Evolutionary conservation across 1,284 basidiomycete species (phyloP).

Genomic region (Chalciporus sp.): DNA sequence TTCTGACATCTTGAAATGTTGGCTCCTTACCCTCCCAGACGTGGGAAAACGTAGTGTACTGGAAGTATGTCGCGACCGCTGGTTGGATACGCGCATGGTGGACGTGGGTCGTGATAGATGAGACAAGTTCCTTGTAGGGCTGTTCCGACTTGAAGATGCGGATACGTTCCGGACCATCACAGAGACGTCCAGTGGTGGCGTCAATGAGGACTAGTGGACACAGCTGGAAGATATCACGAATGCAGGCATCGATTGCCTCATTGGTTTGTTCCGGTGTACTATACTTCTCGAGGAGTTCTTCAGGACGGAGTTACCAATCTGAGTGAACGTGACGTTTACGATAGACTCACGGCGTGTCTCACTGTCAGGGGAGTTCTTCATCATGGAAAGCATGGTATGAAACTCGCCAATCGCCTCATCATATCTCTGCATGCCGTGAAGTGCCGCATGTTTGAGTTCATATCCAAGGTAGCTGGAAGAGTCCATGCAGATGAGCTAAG

Average conservation of each 20-base stretch:
- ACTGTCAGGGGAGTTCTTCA: no score
- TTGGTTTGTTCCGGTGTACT: not conserved
- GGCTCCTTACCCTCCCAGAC: constrained; percentile 19
- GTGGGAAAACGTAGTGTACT: constrained; percentile 22
- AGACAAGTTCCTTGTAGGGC: constrained; percentile 7
- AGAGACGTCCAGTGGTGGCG: constrained; percentile 4
- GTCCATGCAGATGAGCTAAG: no score
- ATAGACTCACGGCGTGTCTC: not conserved
- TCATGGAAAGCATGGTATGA: no score
- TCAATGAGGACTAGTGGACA: constrained; percentile 14
- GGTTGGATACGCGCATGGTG: not conserved
- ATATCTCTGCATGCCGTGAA: no score
- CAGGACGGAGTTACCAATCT: no score
- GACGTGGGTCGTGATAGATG: not conserved
- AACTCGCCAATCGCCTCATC: no score
- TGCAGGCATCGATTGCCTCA: not conserved
- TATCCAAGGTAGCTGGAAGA: no score
- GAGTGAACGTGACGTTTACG: no score
- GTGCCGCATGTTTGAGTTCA: no score
- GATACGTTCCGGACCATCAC: not conserved
- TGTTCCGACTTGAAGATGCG: constrained; percentile 8
- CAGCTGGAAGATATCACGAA: not conserved
- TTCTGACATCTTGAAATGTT: constrained; percentile 10
- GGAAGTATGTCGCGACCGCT: constrained; percentile 14
- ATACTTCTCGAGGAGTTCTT: constrained; percentile 7